Percentiles rank a stretch among this genome's conserved stretches.
These are phyloP conservation scores for Colletotrichum sidae DNA, from an alignment of 2,329 filamentous ascomycete species.

Conservation along the genomic window DNA sequence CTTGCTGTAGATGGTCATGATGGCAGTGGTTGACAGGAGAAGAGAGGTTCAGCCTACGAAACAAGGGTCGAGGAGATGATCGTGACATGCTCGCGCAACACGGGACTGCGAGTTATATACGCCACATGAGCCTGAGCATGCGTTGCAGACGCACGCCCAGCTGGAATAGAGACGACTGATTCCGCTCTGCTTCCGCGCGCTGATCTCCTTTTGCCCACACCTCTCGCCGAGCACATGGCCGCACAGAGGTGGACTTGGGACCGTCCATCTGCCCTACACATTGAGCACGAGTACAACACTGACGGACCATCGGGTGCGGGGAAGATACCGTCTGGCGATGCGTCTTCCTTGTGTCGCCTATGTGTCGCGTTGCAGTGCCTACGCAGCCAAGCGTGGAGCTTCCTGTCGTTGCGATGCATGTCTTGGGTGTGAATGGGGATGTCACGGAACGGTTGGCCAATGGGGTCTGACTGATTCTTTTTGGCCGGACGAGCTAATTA, in stretches of 20 bases:
- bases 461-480: not conserved
- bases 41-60: no score
- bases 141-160: not conserved
- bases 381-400: not conserved
- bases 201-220: not conserved
- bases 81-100: conserved; percentile 3
- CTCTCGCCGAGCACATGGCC: conserved; percentile 1
- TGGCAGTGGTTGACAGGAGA: not conserved
- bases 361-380: conserved; percentile 4
- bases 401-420: not conserved
- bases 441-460: not conserved
- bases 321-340: conserved; percentile 4
- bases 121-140: not conserved
- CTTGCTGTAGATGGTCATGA: conserved; percentile 42
- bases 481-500: no score
- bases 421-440: not conserved
- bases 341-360: not conserved
- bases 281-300: no score
- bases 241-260: not conserved
- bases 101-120: conserved; percentile 12
- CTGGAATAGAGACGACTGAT: not conserved
- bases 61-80: not conserved
- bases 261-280: no score
- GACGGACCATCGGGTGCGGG: not conserved
- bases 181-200: conserved; percentile 8